phyloP scores from a whole-genome alignment of 371 early-diverging fungal genomes.

The Neoconidiobolus thromboides region DNA sequence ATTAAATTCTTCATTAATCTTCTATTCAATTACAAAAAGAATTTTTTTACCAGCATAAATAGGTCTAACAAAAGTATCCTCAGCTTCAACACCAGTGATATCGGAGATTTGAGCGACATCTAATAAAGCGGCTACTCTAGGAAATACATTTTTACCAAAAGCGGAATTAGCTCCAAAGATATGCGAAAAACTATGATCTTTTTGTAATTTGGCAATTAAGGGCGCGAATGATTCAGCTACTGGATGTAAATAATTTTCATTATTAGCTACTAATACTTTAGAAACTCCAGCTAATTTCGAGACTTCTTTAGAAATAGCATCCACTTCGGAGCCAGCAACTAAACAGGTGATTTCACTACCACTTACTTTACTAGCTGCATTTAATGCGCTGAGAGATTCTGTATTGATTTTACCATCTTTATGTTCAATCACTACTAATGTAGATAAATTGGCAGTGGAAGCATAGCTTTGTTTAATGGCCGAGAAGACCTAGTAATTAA shows the following conservation, averaged over 20 bases:
- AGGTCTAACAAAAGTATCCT: constrained; percentile 86
- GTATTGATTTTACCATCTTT: constrained; percentile 49
- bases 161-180: constrained; percentile 74
- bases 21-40: not conserved
- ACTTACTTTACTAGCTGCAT: constrained; percentile 65
- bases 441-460: not conserved
- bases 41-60: constrained; percentile 72
- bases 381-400: constrained; percentile 70
- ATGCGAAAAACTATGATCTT: constrained; percentile 59
- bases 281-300: constrained; percentile 51
- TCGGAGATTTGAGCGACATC: constrained; percentile 86
- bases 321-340: constrained; percentile 66
- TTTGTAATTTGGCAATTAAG: constrained; percentile 48
- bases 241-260: constrained; percentile 53
- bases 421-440: constrained; percentile 82
- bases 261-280: constrained; percentile 70
- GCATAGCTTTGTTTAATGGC: not conserved
- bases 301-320: constrained; percentile 43
- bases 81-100: constrained; percentile 52
- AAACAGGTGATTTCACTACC: constrained; percentile 60
- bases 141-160: constrained; percentile 82
- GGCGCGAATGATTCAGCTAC: constrained; percentile 70
- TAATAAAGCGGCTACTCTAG: constrained; percentile 79
- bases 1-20: not conserved
- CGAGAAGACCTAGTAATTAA: not conserved